Conservation (phyloP, 495 filamentous ascomycete genomes). For the Margaritispora aquatica region DNA sequence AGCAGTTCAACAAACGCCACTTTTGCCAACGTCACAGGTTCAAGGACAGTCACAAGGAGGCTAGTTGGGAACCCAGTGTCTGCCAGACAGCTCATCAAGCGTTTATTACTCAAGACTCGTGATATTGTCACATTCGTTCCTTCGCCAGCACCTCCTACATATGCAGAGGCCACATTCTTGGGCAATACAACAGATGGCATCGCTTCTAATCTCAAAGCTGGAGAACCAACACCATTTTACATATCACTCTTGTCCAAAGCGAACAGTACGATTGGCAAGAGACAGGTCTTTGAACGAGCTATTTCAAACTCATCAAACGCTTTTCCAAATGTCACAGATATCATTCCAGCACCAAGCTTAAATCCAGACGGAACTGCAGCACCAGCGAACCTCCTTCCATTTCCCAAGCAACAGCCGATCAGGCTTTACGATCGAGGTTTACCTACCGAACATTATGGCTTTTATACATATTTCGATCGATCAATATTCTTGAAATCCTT, state of each 20-base stretch:
- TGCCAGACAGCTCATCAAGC: slow-evolving; percentile 27
- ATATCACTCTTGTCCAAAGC: slow-evolving; percentile 41
- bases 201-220: slow-evolving; percentile 48
- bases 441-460: slow-evolving; percentile 82
- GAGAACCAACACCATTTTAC: slow-evolving; percentile 66
- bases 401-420: slow-evolving; percentile 68
- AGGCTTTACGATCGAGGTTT: slow-evolving; percentile 79
- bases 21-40: slow-evolving; percentile 21
- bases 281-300: slow-evolving; percentile 7
- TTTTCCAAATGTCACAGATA: slow-evolving; percentile 42
- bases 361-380: slow-evolving; percentile 65
- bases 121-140: slow-evolving; percentile 40
- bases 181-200: slow-evolving; percentile 77
- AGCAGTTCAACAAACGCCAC: slow-evolving; percentile 41
- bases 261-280: slow-evolving; percentile 3
- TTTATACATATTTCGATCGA: slow-evolving; percentile 88
- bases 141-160: slow-evolving; percentile 55
- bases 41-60: slow-evolving; percentile 11
- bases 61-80: slow-evolving; percentile 27
- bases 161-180: slow-evolving; percentile 67
- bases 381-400: slow-evolving; percentile 60
- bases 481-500: slow-evolving; percentile 68
- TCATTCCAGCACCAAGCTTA: slow-evolving; percentile 55
- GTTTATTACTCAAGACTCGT: slow-evolving; percentile 22
- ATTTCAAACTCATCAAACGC: neutral